Base-by-base conservation (phyloP, 495 filamentous ascomycete species). In the Xylaria palmicola region DNA sequence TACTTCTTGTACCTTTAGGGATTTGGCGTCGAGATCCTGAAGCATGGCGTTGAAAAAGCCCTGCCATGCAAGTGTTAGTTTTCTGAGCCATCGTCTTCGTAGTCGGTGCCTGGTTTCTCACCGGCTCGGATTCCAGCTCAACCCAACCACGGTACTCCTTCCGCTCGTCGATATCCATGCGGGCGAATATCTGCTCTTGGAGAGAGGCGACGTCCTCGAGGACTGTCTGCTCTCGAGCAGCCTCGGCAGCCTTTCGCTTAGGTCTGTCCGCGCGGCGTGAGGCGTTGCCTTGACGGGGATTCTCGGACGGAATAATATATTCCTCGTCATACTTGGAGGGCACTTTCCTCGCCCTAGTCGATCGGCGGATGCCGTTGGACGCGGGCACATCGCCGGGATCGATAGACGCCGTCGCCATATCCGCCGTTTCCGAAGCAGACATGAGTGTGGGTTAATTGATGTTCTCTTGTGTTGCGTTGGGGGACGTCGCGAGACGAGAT, bases 61-160 rank as follows among this genome's bases (percentile, higher is more conserved):
- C 90, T 93, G 64, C 4, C 19, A 41, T 44, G 29, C 12, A 2
- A 39, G 6, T 41, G 30, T 39, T 51, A 59, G n/a, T 10, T 50
- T 69, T 36, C 5, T 7, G 8, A 45, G 20, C 6, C 30, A 19
- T 37, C n/a, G 34, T 8, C 6, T 29, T 22, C n/a, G n/a, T 27
- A 6, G 27, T 26, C 10, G 22, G 6, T 50, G 13, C 19, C 8
- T 56, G 39, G 3, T 57, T 6, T 53, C 83, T 70, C 75, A 92
- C 92, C 2, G 94, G 94, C 56, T 98, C 93, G 0, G 91, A 95
- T 71, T 96, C 92, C 37, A 97, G 80, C 68, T 97, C 92, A 45
- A 87, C 88, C 81, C 92, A 98, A 24, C 91, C 92, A 1, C 65
- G 66, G 74, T 81, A 84, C 30, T 75, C 75, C 12, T 69, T 63